Conservation (phyloP, 2,329 filamentous ascomycete genomes). For the Botryotinia narcissicola region DNA sequence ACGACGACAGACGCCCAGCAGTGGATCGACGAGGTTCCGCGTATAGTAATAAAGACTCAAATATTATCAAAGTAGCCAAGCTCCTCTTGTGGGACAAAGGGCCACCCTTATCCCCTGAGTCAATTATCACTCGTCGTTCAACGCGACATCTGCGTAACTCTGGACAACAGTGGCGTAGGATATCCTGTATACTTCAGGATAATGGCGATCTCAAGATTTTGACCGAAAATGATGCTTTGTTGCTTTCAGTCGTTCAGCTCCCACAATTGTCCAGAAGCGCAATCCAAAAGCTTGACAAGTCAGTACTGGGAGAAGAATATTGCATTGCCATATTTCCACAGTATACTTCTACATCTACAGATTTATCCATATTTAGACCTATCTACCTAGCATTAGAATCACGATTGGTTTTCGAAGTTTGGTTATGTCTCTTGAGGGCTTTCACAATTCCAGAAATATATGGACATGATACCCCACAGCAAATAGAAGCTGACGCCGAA, state of each 20-base stretch:
- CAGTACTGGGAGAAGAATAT: conserved; percentile 87
- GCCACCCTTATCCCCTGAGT: conserved; percentile 49
- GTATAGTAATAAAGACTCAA: conserved; percentile 69
- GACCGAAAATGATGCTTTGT: conserved; percentile 76
- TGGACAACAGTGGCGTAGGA: conserved; percentile 71
- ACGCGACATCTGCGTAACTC: conserved; percentile 54
- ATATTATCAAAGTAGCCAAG: conserved; percentile 94
- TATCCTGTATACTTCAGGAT: conserved; percentile 91
- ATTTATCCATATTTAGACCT: conserved; percentile 76
- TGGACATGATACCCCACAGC: conserved; percentile 40
- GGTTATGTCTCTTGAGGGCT: conserved; percentile 87
- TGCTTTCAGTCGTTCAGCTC: conserved; percentile 81
- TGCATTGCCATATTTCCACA: conserved; percentile 95
- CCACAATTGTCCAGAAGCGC: conserved; percentile 86
- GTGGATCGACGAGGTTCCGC: conserved; percentile 44
- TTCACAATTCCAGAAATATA: conserved; percentile 93
- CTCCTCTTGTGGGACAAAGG: conserved; percentile 89
- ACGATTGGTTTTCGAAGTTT: conserved; percentile 90
- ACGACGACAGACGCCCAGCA: conserved; percentile 36
- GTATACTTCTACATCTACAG: conserved; percentile 72
- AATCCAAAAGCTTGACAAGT: conserved; percentile 84
- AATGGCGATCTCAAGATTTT: conserved; percentile 92
- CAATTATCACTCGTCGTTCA: conserved; percentile 52
- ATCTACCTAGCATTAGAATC: conserved; percentile 87
- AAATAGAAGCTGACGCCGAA: conserved; percentile 25